Percentiles rank a stretch among this genome's conserved stretches.
Evolutionary conservation across 108 stramenopile species (phyloP).

Genomic region (Nannochloropsis gaditana): DNA sequence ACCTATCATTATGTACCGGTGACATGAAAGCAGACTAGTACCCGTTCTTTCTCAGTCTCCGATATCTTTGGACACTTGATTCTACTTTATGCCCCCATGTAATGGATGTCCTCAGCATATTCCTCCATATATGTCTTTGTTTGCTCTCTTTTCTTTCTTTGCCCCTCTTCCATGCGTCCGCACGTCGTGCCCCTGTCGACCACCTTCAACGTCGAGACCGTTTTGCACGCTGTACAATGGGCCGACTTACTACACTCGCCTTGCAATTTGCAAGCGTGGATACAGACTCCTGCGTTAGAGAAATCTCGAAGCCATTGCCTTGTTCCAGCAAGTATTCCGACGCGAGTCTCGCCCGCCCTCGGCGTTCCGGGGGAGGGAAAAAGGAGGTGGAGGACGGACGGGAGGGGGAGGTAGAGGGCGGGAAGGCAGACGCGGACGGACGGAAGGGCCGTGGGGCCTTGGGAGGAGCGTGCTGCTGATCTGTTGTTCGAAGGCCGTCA

Average conservation of each 20-base stretch:
- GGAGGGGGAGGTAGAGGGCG: background rate
- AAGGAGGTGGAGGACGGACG: background rate
- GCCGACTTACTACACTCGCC: background rate
- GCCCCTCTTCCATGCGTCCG: background rate
- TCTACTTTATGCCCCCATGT: background rate
- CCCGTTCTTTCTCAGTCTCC: no score
- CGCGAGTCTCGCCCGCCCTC: background rate
- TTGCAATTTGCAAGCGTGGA: background rate
- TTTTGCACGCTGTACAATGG: background rate
- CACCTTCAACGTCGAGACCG: background rate
- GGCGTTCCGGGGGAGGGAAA: background rate
- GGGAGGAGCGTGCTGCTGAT: background rate
- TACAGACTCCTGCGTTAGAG: background rate
- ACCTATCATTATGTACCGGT: no score
- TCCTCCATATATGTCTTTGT: background rate
- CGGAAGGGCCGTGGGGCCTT: background rate
- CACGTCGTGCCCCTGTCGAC: background rate
- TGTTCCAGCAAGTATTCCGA: background rate
- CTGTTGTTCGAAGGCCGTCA: background rate
- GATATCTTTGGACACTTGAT: background rate
- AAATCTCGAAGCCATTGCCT: slow-evolving; percentile 5
- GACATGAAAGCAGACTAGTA: no score
- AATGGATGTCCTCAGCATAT: background rate
- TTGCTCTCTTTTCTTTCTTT: background rate
- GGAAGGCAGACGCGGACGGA: background rate